Base-by-base conservation (phyloP, 148 eudicot species). In the Camellia granthamiana region DNA sequence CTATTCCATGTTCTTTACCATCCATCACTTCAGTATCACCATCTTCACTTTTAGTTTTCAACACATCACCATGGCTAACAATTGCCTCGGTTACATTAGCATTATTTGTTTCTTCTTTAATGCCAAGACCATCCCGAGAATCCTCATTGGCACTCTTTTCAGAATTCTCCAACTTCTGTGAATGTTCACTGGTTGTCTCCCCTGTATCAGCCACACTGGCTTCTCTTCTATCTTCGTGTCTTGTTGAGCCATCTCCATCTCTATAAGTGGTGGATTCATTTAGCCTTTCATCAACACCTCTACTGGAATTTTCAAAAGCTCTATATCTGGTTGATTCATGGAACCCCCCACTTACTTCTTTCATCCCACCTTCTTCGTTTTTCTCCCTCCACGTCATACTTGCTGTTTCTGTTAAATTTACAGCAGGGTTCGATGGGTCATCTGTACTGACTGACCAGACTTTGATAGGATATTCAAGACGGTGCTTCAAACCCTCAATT, bases 401-500 rank as follows among this genome's bases (percentile, higher is more conserved):
- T 30, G 3, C 61, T 21, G 68, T 68, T 51, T 13, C 5, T 30
- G 66, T 81, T 60, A 58, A 77, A 59, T 61, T 85, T 51, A 60
- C 58, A 42, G 64, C 15, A n/a, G 80, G 74, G 30, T 78, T 74
- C 66, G 89, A 82, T 5, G 87, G 82, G 49, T 87, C 81, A 59
- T 83, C 79, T 13, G 77, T 72, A 73, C 88, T 83, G 12, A 77
- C 81, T 19, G 90, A 82, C 84, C 79, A 79, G 38, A 84, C 82
- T 30, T 76, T 76, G 2, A 52, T 64, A 7, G 85, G 84, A 58
- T 51, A 47, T 16, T 81, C 81, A 9, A 81, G 83, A 15, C 65
- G 86, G 75, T 43, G 81, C 69, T 83, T 85, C 52, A 84, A 74
- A 59, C 85, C 85, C 19, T 87, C 85, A 43, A 86, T 89, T 76